phyloP scores from a whole-genome alignment of 805 yeast genomes.

The Priceomyces carsonii region DNA sequence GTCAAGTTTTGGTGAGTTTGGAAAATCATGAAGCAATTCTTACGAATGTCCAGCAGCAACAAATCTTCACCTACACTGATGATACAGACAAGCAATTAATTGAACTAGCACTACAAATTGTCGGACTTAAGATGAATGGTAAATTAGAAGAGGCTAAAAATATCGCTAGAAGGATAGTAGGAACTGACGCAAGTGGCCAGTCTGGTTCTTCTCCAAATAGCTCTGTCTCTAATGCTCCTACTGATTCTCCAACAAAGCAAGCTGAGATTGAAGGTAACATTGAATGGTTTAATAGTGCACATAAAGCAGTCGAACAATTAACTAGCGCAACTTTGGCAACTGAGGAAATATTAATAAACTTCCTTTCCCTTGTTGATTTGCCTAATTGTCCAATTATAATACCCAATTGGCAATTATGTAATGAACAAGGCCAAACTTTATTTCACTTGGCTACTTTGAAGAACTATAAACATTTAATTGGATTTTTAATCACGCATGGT shows the following conservation, averaged over 20 bases:
- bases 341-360: constrained; percentile 50
- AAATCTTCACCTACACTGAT: constrained; percentile 85
- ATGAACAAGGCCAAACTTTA: constrained; percentile 81
- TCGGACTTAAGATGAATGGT: constrained; percentile 96
- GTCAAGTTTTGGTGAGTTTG: constrained; percentile 90
- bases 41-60: constrained; percentile 33
- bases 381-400: constrained; percentile 61
- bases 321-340: constrained; percentile 47
- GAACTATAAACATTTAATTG: constrained; percentile 64
- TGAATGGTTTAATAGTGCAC: constrained; percentile 56
- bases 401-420: constrained; percentile 82
- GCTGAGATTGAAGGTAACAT: constrained; percentile 20
- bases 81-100: constrained; percentile 94
- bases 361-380: constrained; percentile 59
- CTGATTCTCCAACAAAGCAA: constrained; percentile 5
- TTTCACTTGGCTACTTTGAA: constrained; percentile 81
- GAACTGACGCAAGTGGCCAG: constrained; percentile 42
- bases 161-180: constrained; percentile 88
- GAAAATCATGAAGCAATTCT: constrained; percentile 46
- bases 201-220: constrained; percentile 8
- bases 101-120: constrained; percentile 93
- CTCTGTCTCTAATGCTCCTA: background rate
- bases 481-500: constrained; percentile 65
- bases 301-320: constrained; percentile 48
- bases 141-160: constrained; percentile 91